Evolutionary conservation across 371 early-diverging fungal genomes (phyloP).

Genomic region (Lichtheimia corymbifera): DNA sequence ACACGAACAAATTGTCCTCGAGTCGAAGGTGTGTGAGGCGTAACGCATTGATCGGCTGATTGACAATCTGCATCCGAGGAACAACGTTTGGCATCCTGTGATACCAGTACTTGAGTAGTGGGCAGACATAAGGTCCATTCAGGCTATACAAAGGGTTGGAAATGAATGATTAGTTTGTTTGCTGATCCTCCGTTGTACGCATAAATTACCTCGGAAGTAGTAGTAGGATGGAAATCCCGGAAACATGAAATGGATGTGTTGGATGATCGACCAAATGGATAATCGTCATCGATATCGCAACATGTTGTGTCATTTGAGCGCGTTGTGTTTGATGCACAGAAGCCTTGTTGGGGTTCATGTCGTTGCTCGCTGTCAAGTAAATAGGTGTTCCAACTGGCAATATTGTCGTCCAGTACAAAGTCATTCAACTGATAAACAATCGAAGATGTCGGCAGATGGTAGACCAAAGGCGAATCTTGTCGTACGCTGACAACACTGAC

Average conservation of each 20-base stretch:
- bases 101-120: constrained; percentile 29
- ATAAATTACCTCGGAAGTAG: neutral
- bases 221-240: constrained; percentile 21
- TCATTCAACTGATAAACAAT: constrained; percentile 60
- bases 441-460: constrained; percentile 49
- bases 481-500: constrained; percentile 65
- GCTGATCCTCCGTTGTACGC: neutral
- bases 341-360: constrained; percentile 28
- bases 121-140: constrained; percentile 37
- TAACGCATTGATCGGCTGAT: constrained; percentile 42
- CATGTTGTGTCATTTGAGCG: constrained; percentile 31
- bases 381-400: constrained; percentile 53
- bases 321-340: constrained; percentile 36
- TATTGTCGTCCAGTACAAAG: constrained; percentile 33
- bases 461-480: constrained; percentile 50
- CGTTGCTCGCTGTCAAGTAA: constrained; percentile 31
- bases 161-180: too few species aligned
- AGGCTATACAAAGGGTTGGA: neutral
- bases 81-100: constrained; percentile 40
- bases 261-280: constrained; percentile 55
- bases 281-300: constrained; percentile 49
- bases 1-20: constrained; percentile 60
- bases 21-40: constrained; percentile 57
- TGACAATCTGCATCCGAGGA: constrained; percentile 33
- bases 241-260: constrained; percentile 56